Evolutionary conservation across 2,329 filamentous ascomycete genomes (phyloP).

Genomic region (Elsinoe necatrix): DNA sequence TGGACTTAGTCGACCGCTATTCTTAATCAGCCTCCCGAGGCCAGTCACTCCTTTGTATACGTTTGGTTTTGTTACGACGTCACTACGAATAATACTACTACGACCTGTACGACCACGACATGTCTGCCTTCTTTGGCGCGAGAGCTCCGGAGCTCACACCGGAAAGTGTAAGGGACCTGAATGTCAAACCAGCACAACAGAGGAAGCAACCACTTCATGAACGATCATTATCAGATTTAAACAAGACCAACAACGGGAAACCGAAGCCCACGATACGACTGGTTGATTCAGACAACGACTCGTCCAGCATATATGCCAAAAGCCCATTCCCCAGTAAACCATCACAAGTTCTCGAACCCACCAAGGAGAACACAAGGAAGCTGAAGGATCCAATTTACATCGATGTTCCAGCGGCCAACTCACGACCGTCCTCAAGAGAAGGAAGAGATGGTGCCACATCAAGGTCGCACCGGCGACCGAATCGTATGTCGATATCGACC

Average conservation of each 20-base stretch:
- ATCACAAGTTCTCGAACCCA: conserved; percentile 18
- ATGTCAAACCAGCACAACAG: conserved; percentile 15
- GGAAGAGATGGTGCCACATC: conserved; percentile 1
- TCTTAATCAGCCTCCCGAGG: conserved; percentile 6
- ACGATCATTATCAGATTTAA: conserved; percentile 22
- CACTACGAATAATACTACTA: conserved; percentile 9
- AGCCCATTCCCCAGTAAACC: conserved; percentile 18
- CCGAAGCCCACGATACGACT: conserved; percentile 29
- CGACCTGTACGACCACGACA: conserved; percentile 7
- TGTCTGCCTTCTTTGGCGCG: conserved; percentile 18
- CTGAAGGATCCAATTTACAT: conserved; percentile 7
- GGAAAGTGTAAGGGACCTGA: conserved; percentile 15
- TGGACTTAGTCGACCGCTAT: conserved; percentile 17
- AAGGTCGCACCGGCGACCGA: conserved; percentile 5
- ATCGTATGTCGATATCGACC: conserved; percentile 16
- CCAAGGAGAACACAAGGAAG: conserved; percentile 1
- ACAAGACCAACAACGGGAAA: conserved; percentile 18
- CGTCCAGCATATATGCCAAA: conserved; percentile 18
- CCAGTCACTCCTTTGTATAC: conserved; percentile 17
- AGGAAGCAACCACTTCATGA: conserved; percentile 24
- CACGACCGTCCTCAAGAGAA: conserved; percentile 20
- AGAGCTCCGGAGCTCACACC: conserved; percentile 17
- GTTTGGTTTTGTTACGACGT: conserved; percentile 8
- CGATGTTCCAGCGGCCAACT: conserved; percentile 25
- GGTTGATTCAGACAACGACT: conserved; percentile 22